A percentile compares a stretch with the other conserved stretches of the same genome.
Conservation (phyloP, 116 monocot genomes). For the Phalaenopsis hybrid region DNA sequence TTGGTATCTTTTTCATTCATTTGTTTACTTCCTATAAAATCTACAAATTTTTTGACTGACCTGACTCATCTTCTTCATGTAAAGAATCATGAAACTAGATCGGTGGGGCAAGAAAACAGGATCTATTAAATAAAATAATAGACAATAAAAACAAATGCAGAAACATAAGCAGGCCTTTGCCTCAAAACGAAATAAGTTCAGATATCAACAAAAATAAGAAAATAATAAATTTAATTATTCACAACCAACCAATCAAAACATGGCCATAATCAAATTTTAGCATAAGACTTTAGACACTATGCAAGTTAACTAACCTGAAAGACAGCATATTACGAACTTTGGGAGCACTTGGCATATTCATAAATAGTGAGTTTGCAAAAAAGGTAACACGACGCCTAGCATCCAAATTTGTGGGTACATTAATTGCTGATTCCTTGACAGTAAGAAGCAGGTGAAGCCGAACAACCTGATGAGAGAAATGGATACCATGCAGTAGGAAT, state of each 20-base stretch:
- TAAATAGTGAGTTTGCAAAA: conserved; percentile 93
- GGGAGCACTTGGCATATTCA: conserved; percentile 88
- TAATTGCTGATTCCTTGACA: conserved; percentile 93
- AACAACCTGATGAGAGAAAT: conserved; percentile 42
- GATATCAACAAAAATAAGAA: not conserved
- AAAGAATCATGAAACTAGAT: not conserved
- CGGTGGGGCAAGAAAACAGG: not conserved
- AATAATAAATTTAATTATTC: not conserved
- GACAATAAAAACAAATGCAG: not conserved
- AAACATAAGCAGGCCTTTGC: not conserved
- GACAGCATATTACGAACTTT: conserved; percentile 84
- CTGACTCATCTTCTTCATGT: not conserved
- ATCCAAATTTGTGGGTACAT: conserved; percentile 89
- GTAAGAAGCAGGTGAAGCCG: conserved; percentile 70
- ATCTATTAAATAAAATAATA: not conserved
- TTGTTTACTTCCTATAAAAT: not conserved
- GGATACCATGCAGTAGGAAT: not conserved
- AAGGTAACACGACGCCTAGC: conserved; percentile 89
- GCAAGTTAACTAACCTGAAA: conserved; percentile 50
- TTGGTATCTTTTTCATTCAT: not conserved
- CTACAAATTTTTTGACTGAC: not conserved
- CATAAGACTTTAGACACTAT: not conserved
- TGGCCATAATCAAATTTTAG: not conserved
- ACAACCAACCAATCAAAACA: not conserved
- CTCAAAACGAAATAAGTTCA: not conserved